Evolutionary conservation across 139 green algal genomes (phyloP), one percentile per base, ranked within the genome.

Genomic region (Chara braunii): DNA sequence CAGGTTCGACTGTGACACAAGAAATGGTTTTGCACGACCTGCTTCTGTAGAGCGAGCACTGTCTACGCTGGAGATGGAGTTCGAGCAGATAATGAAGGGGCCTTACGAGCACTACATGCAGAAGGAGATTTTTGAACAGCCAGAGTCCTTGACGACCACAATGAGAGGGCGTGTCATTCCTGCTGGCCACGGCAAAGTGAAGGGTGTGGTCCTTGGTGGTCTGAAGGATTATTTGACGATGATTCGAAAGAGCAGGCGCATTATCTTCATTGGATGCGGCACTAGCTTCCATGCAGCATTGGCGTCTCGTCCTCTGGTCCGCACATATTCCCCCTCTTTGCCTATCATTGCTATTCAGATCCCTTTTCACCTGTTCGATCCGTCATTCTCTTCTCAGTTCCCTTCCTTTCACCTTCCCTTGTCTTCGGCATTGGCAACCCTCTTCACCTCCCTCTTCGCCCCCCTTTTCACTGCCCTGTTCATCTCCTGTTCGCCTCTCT

Each of bases 1-100:
- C 51, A 32, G 37, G 28, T 57, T 78, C 48, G 43, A 80, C 51
- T 37, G 29, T 28, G 80, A 80, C 24, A 69, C 54, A 22, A 34
- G 11, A 24, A 51, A 28, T 2, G 40, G 40, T 48, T n/a, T 51
- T 24, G 30, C 30, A 3, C 50, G 18, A 22, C 22, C 18, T 24
- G 11, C 57, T 35, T 67, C 74, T n/a, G 85, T 92, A 33, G 76
- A 87, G 24, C 86, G 90, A 9, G 81, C 82, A 36, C 74, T 96
- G 48, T 75, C 89, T 22, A 93, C 85, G 11, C 80, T 99, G 62
- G 80, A 94, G 43, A 86, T 96, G 81, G 92, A 97, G 82, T 87
- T 96, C 50, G 81, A 86, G 76, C 76, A 90, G 58, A 96, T 97
- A 66, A 97, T 95, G 90, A 97, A 97, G 85, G 88, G 90, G n/a